Evolutionary conservation across 2,329 filamentous ascomycete species (phyloP), one percentile per base, ranked within the genome.

Genomic region (Penicillium sp.): DNA sequence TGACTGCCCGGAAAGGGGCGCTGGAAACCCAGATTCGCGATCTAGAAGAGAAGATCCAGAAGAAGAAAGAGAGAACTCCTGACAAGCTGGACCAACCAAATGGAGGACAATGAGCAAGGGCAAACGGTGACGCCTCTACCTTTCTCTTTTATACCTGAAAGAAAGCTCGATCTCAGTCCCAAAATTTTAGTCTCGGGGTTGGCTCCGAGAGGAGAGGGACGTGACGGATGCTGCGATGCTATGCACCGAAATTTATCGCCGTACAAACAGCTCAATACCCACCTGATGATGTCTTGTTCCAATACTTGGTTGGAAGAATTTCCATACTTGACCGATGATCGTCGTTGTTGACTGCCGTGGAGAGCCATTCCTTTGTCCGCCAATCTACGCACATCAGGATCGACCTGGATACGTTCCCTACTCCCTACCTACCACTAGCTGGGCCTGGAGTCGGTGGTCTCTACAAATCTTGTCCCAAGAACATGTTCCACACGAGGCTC

Each of bases 21-120:
- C 63, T 87, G 45, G 80, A 86, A 64, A 76, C 69, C 56, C 86
- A 86, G 64, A 78, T 86, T 46, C 72, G 69, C n/a, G 75, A 79
- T 52, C 44, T 82, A 42, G 72, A 80, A 36, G 67, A 67, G 20
- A 75, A 74, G 41, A 67, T 71, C 20, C 62, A 71, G 17, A 72
- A 72, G 26, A 75, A 69, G 55, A 68, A 71, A 49, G 65, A 69
- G 53, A 70, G 75, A 59, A 68, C 66, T 27, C 54, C 67, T 10
- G 58, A 65, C 46, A 64, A 70, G 10, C 20, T 24, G 60, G 62
- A 68, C 49, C 47, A 55, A 7, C 44, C 53, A 3, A 49, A 49
- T n/a, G 58, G 62, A 37, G 44, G 48, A 20, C 59, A 50, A 48
- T 62, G 47, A 40, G 2, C 7, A 55, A 10, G 18, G n/a, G n/a